These are phyloP conservation scores for Backusella australiensis DNA, from an alignment of 192 early-diverging fungal species.

Conservation along the genomic window DNA sequence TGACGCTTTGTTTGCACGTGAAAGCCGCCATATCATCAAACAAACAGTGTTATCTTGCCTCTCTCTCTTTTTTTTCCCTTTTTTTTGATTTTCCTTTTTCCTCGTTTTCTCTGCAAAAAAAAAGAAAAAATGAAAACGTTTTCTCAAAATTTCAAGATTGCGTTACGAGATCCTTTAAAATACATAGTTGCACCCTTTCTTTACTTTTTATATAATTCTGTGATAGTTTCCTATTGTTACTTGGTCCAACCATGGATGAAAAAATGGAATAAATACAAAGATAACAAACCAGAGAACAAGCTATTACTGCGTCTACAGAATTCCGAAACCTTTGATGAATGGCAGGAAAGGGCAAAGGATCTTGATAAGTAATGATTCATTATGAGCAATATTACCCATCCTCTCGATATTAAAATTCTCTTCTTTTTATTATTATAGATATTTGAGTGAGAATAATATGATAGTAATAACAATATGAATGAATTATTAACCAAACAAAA, in stretches of 20 bases:
- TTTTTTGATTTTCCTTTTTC: background rate
- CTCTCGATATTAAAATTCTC: no score
- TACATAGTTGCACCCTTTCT: conserved; percentile 15
- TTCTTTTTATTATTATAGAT: background rate
- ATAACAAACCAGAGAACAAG: conserved; percentile 41
- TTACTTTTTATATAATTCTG: background rate
- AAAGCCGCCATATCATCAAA: background rate
- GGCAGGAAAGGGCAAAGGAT: conserved; percentile 45
- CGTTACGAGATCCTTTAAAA: conserved; percentile 18
- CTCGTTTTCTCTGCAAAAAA: background rate
- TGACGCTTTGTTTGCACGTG: background rate
- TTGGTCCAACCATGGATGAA: conserved; percentile 19
- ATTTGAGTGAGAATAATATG: conserved; percentile 13
- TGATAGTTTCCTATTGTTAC: conserved; percentile 7
- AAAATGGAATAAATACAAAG: conserved; percentile 19
- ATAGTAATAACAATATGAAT: background rate
- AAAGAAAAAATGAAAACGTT: background rate
- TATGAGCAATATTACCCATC: no score
- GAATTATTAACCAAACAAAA: background rate
- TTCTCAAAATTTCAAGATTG: conserved; percentile 1
- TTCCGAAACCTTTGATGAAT: conserved; percentile 52
- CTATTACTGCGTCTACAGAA: conserved; percentile 42
- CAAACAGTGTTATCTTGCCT: background rate
- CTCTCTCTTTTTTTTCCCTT: background rate
- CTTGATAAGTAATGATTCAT: conserved; percentile 41